phyloP scores from a whole-genome alignment of 1,139 yeast genomes.

The Suhomyces coccinellae region DNA sequence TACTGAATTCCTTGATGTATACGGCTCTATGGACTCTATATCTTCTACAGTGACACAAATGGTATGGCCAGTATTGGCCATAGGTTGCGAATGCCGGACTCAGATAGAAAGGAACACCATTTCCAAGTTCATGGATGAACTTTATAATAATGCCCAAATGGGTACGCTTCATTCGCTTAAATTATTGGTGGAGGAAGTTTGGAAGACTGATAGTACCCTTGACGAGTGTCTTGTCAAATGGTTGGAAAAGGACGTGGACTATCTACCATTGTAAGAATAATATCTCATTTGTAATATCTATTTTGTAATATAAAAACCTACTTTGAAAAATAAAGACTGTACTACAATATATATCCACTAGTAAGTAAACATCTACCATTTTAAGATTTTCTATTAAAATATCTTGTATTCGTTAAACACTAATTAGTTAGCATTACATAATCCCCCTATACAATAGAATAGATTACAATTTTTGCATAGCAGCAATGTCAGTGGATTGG shows the following conservation, averaged over 20 bases:
- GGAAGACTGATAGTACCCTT: constrained; percentile 39
- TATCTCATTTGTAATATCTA: too few relatives aligned
- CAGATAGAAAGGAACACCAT: constrained; percentile 29
- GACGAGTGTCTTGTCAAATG: constrained; percentile 47
- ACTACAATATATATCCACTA: too few relatives aligned
- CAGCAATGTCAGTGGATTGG: constrained; percentile 97
- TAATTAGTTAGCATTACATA: constrained; percentile 11
- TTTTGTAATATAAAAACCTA: too few relatives aligned
- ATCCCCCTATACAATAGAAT: constrained; percentile 20
- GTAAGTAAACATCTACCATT: constrained; percentile 6
- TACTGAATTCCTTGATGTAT: constrained; percentile 47
- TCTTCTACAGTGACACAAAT: constrained; percentile 54
- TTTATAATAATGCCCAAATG: constrained; percentile 51
- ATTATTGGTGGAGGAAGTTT: constrained; percentile 40
- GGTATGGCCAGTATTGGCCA: constrained; percentile 59
- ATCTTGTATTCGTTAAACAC: constrained; percentile 61
- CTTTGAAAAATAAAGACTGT: too few relatives aligned
- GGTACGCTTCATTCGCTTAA: constrained; percentile 47
- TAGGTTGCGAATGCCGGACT: constrained; percentile 43
- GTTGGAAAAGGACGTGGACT: constrained; percentile 50
- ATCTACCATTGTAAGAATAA: constrained; percentile 48
- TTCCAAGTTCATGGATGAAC: constrained; percentile 33
- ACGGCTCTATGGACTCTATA: constrained; percentile 41
- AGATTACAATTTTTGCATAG: constrained; percentile 90
- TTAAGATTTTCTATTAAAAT: constrained; percentile 73